These are phyloP conservation scores for Neostapfia colusana DNA, from an alignment of 176 grass and related monocot species.

Conservation along the genomic window DNA sequence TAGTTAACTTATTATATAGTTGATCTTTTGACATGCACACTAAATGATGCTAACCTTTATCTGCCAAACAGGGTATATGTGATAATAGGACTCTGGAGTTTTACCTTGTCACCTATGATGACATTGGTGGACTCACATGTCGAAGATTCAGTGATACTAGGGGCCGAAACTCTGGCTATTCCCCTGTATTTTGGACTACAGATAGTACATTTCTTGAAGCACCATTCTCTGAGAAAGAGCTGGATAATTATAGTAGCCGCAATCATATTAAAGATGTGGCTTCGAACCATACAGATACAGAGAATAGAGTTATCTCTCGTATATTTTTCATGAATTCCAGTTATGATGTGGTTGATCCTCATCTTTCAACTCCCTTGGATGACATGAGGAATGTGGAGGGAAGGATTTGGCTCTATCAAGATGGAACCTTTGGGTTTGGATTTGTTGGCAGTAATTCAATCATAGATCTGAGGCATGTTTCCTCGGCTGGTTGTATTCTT, in stretches of 20 bases:
- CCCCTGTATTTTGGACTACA: constrained; percentile 85
- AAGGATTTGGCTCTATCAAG: constrained; percentile 91
- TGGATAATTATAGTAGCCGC: too few species aligned
- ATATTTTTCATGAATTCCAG: constrained; percentile 78
- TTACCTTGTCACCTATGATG: constrained; percentile 79
- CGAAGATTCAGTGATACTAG: constrained; percentile 55
- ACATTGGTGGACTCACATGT: constrained; percentile 88
- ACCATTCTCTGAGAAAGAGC: constrained; percentile 80
- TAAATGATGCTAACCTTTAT: constrained; percentile 21
- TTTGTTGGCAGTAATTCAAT: constrained; percentile 76
- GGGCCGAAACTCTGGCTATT: constrained; percentile 62
- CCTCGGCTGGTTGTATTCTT: constrained; percentile 66
- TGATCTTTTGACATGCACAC: constrained; percentile 2
- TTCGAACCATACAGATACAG: constrained; percentile 1
- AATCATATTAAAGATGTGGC: too few species aligned
- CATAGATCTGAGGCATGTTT: constrained; percentile 71
- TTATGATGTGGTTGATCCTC: constrained; percentile 68
- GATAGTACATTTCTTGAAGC: constrained; percentile 71
- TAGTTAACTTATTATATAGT: not conserved
- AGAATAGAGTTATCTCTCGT: constrained; percentile 47
- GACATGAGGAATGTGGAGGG: constrained; percentile 70
- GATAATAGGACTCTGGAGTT: constrained; percentile 76
- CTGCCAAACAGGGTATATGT: constrained; percentile 73
- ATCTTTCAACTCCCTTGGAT: constrained; percentile 34
- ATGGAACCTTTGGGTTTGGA: constrained; percentile 90